Evolutionary conservation across 2,329 filamentous ascomycete genomes (phyloP).

Genomic region (Cordyceps fumosorosea): DNA sequence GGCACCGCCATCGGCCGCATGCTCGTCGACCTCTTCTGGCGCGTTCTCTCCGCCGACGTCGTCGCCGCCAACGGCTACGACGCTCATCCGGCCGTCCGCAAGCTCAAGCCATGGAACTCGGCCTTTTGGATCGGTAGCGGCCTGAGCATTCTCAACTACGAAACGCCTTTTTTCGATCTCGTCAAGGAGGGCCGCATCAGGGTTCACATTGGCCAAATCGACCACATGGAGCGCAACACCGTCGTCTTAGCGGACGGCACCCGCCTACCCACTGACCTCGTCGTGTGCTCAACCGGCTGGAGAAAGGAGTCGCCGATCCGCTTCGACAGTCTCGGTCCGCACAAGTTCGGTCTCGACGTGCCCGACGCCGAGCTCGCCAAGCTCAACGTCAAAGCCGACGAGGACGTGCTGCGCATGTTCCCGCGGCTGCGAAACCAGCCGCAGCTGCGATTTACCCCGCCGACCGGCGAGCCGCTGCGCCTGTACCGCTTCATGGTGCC

Average conservation of each 20-base stretch:
- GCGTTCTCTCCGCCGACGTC: conserved; percentile 39
- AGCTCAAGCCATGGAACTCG: conserved; percentile 35
- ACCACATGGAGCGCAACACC: conserved; percentile 29
- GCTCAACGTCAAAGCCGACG: conserved; percentile 12
- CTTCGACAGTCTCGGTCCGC: conserved; percentile 25
- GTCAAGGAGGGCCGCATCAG: conserved; percentile 41
- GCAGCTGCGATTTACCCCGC: conserved; percentile 15
- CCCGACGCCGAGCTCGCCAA: neutral
- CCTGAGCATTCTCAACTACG: conserved; percentile 48
- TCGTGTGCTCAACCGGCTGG: conserved; percentile 50
- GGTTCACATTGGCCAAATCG: conserved; percentile 42
- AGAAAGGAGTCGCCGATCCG: conserved; percentile 36
- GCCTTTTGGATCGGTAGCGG: conserved; percentile 43
- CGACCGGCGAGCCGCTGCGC: conserved; percentile 18
- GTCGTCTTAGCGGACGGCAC: conserved; percentile 38
- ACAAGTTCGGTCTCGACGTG: neutral
- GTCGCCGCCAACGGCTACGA: conserved; percentile 40
- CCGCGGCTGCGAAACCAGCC: conserved; percentile 19
- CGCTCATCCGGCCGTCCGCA: conserved; percentile 30
- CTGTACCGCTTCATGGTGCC: conserved; percentile 25
- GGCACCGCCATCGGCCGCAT: conserved; percentile 41
- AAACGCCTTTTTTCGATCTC: conserved; percentile 43
- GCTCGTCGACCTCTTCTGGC: conserved; percentile 44
- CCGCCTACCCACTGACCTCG: conserved; percentile 34
- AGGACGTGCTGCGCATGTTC: conserved; percentile 19